Conservation (phyloP, 345 rosid species). For the Abelmoschus esculentus region DNA sequence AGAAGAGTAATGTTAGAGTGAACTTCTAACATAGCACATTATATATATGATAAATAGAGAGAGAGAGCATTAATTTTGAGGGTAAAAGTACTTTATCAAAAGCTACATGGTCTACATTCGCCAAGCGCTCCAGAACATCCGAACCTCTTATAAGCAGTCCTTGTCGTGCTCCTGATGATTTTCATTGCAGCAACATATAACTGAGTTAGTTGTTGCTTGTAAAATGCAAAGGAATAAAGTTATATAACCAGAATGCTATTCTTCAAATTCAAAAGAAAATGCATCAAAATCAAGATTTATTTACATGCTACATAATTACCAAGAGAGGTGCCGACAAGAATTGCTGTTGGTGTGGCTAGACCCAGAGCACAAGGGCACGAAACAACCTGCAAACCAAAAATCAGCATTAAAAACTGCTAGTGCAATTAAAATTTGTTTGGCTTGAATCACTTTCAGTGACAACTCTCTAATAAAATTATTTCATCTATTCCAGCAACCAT, state of each 20-base stretch:
- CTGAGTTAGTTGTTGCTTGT: not conserved
- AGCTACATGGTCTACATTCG: constrained; percentile 66
- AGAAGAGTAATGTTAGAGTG: not conserved
- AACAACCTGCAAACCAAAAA: constrained; percentile 58
- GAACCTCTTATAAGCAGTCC: constrained; percentile 98
- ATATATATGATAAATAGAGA: not conserved
- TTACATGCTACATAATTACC: constrained; percentile 41
- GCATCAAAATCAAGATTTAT: constrained; percentile 1
- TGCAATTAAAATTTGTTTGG: not conserved
- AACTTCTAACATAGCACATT: not conserved
- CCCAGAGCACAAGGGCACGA: constrained; percentile 98
- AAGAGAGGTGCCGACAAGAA: constrained; percentile 92
- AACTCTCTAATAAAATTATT: not conserved
- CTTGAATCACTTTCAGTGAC: not conserved
- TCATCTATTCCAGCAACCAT: not conserved
- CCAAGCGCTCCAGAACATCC: constrained; percentile 87
- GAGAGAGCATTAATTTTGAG: not conserved
- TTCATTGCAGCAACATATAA: constrained; percentile 11
- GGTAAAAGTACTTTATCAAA: constrained; percentile 65
- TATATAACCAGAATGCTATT: not conserved
- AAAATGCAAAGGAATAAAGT: not conserved
- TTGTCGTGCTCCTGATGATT: constrained; percentile 76
- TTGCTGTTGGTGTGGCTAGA: constrained; percentile 97
- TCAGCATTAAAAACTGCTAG: constrained; percentile 2
- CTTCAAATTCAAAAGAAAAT: not conserved